A percentile compares a stretch with the other conserved stretches of the same genome.
Conservation (phyloP, 805 yeast genomes). For the Wickerhamiella bombiphila region DNA sequence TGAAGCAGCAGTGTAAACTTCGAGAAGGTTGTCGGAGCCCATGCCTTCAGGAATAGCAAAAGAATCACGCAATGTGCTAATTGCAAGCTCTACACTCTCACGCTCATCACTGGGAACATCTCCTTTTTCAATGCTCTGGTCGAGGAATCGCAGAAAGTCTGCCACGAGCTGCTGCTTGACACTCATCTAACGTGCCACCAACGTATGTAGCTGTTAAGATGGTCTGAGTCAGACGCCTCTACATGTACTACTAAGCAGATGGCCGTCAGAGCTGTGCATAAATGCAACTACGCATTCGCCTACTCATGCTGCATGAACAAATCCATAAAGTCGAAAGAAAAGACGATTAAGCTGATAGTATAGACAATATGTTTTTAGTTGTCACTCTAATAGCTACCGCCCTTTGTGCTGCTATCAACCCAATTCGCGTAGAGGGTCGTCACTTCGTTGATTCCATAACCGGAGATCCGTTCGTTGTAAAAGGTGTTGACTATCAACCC, state of each 20-base stretch:
- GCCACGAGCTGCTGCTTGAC: constrained; percentile 33
- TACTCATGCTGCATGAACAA: too few species aligned
- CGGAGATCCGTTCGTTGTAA: constrained; percentile 54
- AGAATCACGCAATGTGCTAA: constrained; percentile 82
- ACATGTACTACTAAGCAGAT: too few species aligned
- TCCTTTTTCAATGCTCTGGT: constrained; percentile 41
- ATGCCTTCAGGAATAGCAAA: constrained; percentile 42
- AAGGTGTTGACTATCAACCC: constrained; percentile 91
- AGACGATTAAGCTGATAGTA: too few species aligned
- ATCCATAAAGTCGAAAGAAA: too few species aligned
- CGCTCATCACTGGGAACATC: constrained; percentile 60
- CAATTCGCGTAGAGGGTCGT: constrained; percentile 53
- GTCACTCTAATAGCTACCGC: constrained; percentile 1
- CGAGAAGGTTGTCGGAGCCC: constrained; percentile 14
- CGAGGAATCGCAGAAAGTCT: constrained; percentile 60
- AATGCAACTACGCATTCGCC: too few species aligned
- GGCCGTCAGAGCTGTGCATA: too few species aligned
- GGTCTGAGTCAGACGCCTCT: too few species aligned
- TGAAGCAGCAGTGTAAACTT: constrained; percentile 9
- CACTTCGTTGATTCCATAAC: constrained; percentile 67
- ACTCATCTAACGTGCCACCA: too few species aligned
- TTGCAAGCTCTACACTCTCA: constrained; percentile 86
- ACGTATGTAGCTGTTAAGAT: too few species aligned
- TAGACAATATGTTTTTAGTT: too few species aligned
- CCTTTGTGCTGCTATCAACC: constrained; percentile 30